Base-by-base conservation (phyloP, 2,329 filamentous ascomycete genomes). In the Paecilomyces niveus region DNA sequence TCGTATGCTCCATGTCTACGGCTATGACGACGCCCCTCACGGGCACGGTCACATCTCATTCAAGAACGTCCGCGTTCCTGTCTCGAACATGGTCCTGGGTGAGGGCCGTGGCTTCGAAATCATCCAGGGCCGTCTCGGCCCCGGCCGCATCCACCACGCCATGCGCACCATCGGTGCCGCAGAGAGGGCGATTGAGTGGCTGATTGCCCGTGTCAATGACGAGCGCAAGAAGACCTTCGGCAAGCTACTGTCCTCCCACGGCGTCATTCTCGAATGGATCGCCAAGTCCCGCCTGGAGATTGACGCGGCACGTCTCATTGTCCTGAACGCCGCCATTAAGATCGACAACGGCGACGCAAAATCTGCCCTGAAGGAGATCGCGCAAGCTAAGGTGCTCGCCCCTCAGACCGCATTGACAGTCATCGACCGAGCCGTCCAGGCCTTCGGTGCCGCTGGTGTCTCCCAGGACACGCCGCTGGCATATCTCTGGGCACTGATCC, bases 21-120 rank as follows among this genome's bases (percentile, higher is more conserved):
- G 94, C 59, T 97, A 92, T 77, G 94, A 97, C 73, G 94, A 99
- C 68, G 94, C 94, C n/a, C 94, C 94, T 2, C 94, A 99, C 74
- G 94, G 94, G 58, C 94, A 99, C 78, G 94, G 92, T 52, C 93
- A 99, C 76, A 86, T 99, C 71, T 84, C 81, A 35, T 97, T 99
- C 78, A 82, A 87, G 59, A 89, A 97, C 72, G 94, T 97, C 62
- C 89, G 93, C 59, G 90, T 99, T 0, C 93, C 93, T 7, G 85
- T 81, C 32, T 79, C 80, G 68, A 94, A 90, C 78, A 88, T 99
- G 70, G 89, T 97, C 10, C 87, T 99, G 3, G 93, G 94, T 61
- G 90, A 94, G 74, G 94, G 94, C 64, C 87, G 90, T 62, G 94
- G 94, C 21, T 99, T 99, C 74, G 94, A 99, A 76, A 96, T 99